Evolutionary conservation across 805 yeast genomes (phyloP).

Genomic region (Kuraishia piskuri): DNA sequence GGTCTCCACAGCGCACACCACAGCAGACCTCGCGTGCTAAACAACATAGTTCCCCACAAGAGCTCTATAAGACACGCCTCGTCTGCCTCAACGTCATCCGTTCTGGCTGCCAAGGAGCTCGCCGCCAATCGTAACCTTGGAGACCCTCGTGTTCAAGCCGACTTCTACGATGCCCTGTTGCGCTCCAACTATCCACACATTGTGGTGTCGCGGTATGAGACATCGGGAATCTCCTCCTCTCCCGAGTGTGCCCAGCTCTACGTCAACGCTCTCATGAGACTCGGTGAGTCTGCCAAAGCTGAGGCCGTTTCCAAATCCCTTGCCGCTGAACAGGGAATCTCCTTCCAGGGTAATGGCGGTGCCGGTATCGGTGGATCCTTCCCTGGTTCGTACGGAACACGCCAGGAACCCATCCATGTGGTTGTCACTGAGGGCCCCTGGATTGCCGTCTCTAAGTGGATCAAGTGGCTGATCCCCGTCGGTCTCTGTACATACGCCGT

Average conservation of each 20-base stretch:
- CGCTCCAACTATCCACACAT: constrained; percentile 89
- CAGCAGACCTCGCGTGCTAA: not conserved
- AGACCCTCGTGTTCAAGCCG: constrained; percentile 71
- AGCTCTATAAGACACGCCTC: constrained; percentile 8
- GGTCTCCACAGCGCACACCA: not conserved
- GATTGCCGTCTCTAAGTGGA: constrained; percentile 75
- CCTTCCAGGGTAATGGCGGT: constrained; percentile 11
- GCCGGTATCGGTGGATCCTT: constrained; percentile 9
- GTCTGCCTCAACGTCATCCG: constrained; percentile 11
- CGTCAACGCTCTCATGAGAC: constrained; percentile 67
- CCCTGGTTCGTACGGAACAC: constrained; percentile 39
- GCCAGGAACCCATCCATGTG: constrained; percentile 88
- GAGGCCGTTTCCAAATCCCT: constrained; percentile 49
- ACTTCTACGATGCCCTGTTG: constrained; percentile 68
- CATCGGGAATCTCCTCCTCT: constrained; percentile 83
- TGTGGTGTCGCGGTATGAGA: constrained; percentile 89
- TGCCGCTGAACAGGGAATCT: constrained; percentile 21
- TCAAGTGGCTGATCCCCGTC: constrained; percentile 79
- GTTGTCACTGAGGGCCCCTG: constrained; percentile 79
- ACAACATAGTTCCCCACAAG: not conserved
- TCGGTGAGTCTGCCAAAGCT: constrained; percentile 75
- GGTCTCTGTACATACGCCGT: constrained; percentile 76
- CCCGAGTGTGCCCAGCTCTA: constrained; percentile 74
- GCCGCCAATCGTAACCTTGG: constrained; percentile 71
- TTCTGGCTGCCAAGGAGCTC: constrained; percentile 63